These are phyloP conservation scores for Domatiomyces catenatus DNA, from an alignment of 2,329 filamentous ascomycete genomes.

Conservation along the genomic window DNA sequence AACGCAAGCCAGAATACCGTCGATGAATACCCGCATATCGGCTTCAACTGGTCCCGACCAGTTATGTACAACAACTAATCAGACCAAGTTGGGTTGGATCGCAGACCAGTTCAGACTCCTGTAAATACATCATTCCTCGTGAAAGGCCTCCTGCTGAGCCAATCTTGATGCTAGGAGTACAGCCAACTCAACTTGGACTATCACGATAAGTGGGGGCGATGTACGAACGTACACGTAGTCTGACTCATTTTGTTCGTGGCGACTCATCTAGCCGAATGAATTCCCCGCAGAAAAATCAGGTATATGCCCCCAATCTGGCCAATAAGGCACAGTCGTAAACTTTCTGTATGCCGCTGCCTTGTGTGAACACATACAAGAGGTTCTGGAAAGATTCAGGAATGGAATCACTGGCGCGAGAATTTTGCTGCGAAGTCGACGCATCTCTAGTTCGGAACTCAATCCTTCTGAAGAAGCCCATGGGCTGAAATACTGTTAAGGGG, in stretches of 20 bases:
- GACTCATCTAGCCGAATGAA: conserved; percentile 61
- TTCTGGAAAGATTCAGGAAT: conserved; percentile 20
- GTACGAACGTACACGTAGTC: conserved; percentile 37
- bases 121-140: conserved; percentile 54
- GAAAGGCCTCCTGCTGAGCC: conserved; percentile 55
- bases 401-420: conserved; percentile 17
- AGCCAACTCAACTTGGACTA: conserved; percentile 67
- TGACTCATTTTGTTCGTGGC: conserved; percentile 42
- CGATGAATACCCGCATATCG: conserved; percentile 47
- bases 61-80: too few relatives aligned
- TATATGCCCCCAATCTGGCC: conserved; percentile 62
- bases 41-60: too few relatives aligned
- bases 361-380: conserved; percentile 20
- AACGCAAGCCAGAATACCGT: conserved; percentile 61
- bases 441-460: conserved; percentile 18
- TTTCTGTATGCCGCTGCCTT: too few relatives aligned
- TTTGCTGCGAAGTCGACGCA: conserved; percentile 14
- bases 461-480: conserved; percentile 11
- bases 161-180: conserved; percentile 49
- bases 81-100: conserved; percentile 59
- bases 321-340: conserved; percentile 61
- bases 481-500: conserved; percentile 3
- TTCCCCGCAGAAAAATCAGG: conserved; percentile 63
- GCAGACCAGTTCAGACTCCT: conserved; percentile 70
- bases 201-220: conserved; percentile 34